Conservation (phyloP, 2,329 filamentous ascomycete genomes). For the Fusarium illudens region DNA sequence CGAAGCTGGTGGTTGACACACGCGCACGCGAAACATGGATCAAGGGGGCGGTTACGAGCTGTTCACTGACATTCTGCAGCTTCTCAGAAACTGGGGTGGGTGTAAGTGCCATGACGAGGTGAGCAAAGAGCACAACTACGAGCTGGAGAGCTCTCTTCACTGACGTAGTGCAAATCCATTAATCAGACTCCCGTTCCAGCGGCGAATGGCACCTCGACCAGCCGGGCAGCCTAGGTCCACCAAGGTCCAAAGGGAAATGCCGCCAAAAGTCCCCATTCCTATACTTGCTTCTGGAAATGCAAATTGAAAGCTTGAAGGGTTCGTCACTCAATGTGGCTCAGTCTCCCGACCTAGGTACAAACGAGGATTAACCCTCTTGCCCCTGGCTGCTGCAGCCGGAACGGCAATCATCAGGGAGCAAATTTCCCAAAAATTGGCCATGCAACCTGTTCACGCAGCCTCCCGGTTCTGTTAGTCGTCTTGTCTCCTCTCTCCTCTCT, state of each 20-base stretch:
- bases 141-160: background rate
- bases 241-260: background rate
- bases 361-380: background rate
- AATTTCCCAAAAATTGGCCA: background rate
- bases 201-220: background rate
- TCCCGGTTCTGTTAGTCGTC: background rate
- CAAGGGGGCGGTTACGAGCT: conserved; percentile 9
- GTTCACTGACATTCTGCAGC: conserved; percentile 13
- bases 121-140: background rate
- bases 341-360: conserved; percentile 6
- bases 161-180: background rate
- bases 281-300: background rate
- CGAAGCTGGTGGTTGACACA: background rate
- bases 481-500: background rate
- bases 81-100: background rate
- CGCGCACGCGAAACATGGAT: conserved; percentile 10
- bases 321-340: conserved; percentile 11
- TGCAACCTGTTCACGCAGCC: background rate
- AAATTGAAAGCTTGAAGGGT: background rate
- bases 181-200: background rate
- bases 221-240: background rate
- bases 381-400: background rate
- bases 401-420: background rate
- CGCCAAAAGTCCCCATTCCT: background rate
- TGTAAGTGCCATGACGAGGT: background rate